phyloP scores from a whole-genome alignment of 2,329 filamentous ascomycete genomes.

The Bimuria novae-zelandiae region DNA sequence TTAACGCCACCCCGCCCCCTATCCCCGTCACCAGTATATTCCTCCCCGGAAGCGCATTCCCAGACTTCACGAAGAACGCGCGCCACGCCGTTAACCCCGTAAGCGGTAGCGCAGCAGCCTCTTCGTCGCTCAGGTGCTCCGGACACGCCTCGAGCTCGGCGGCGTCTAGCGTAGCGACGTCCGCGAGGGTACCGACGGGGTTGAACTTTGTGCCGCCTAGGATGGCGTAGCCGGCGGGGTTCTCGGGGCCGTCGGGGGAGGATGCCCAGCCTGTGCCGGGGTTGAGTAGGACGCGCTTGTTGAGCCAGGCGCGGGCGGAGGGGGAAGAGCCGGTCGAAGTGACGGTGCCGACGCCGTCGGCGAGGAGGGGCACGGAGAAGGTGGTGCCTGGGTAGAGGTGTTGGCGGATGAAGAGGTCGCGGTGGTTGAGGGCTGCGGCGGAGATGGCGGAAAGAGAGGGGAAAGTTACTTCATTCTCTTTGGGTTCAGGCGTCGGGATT shows the following conservation, averaged over 20 bases:
- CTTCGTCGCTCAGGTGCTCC: conserved; percentile 68
- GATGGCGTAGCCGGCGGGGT: conserved; percentile 62
- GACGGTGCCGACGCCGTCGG: conserved; percentile 81
- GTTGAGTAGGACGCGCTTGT: conserved; percentile 75
- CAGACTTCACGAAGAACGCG: conserved; percentile 78
- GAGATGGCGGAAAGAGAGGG: conserved; percentile 67
- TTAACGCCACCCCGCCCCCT: conserved; percentile 87
- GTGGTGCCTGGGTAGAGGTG: conserved; percentile 86
- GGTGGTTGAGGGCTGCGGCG: conserved; percentile 88
- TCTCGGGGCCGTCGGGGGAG: conserved; percentile 74
- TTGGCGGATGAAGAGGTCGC: conserved; percentile 92
- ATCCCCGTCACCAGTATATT: conserved; percentile 90
- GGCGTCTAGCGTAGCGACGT: conserved; percentile 71
- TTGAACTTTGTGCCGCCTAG: conserved; percentile 70
- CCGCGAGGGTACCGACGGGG: conserved; percentile 72
- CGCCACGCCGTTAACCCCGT: conserved; percentile 89
- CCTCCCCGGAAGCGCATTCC: conserved; percentile 64
- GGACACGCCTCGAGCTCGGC: conserved; percentile 78
- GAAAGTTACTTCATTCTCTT: conserved; percentile 34
- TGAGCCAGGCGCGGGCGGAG: conserved; percentile 60
- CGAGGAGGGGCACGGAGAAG: conserved; percentile 76
- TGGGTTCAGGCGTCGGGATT: conserved; percentile 32
- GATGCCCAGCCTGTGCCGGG: conserved; percentile 79
- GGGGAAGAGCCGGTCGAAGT: conserved; percentile 63
- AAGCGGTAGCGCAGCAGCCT: conserved; percentile 83